These are phyloP conservation scores for Nakazawaea ishiwadae DNA, from an alignment of 805 yeast genomes.

Conservation along the genomic window DNA sequence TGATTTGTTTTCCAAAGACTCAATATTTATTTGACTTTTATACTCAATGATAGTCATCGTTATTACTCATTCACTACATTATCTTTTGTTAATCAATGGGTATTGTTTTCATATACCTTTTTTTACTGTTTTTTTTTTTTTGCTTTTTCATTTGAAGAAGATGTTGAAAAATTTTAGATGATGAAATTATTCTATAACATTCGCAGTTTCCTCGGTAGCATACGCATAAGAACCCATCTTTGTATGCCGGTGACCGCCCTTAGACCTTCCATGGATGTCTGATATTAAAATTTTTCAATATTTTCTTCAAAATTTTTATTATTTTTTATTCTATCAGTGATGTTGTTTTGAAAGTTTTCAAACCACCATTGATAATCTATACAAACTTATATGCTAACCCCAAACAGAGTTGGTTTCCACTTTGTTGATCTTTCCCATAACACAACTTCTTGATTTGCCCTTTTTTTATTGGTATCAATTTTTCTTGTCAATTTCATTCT, in stretches of 20 bases:
- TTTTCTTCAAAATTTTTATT: background rate
- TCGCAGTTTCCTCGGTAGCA: conserved; percentile 96
- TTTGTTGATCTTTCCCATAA: conserved; percentile 29
- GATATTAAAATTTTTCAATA: conserved; percentile 32
- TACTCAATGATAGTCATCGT: conserved; percentile 13
- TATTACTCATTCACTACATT: conserved; percentile 9
- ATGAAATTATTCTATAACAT: conserved; percentile 77
- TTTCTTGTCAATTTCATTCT: conserved; percentile 16
- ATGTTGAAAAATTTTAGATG: conserved; percentile 39
- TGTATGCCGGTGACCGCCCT: conserved; percentile 83
- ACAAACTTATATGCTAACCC: conserved; percentile 21
- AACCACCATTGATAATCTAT: background rate
- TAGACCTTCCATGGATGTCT: conserved; percentile 92
- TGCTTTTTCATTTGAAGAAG: conserved; percentile 3
- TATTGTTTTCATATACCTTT: conserved; percentile 8
- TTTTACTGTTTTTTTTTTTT: conserved; percentile 11
- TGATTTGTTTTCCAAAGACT: conserved; percentile 38
- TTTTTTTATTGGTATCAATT: conserved; percentile 8
- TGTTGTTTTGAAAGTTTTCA: conserved; percentile 3
- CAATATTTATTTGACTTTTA: no score
- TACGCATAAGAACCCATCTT: conserved; percentile 81
- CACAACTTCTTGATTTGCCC: background rate
- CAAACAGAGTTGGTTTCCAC: conserved; percentile 58
- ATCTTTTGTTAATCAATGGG: background rate
- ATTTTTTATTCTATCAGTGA: background rate